These are phyloP conservation scores for Geosmithia flava DNA, from an alignment of 2,329 filamentous ascomycete genomes.

Conservation along the genomic window DNA sequence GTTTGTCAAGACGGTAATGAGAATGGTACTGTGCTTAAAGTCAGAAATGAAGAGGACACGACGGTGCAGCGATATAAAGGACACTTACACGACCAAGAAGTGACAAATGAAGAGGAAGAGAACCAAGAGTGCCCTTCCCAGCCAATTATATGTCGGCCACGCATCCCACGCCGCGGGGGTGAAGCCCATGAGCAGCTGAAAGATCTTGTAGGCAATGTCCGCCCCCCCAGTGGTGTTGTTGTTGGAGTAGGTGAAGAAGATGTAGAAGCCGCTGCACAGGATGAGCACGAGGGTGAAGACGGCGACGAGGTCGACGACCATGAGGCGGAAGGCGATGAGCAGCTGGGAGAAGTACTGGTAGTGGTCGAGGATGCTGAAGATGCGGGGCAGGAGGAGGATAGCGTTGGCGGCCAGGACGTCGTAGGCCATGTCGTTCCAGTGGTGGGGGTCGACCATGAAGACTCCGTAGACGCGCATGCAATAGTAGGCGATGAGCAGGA, in stretches of 20 bases:
- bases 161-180: constrained; percentile 91
- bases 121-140: constrained; percentile 65
- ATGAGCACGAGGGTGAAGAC: constrained; percentile 77
- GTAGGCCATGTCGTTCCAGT: constrained; percentile 75
- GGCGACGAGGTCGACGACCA: constrained; percentile 81
- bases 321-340: constrained; percentile 84
- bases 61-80: neutral
- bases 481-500: constrained; percentile 81
- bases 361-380: constrained; percentile 89
- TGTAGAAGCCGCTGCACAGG: constrained; percentile 86
- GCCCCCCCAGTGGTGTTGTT: constrained; percentile 50
- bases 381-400: constrained; percentile 75
- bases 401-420: constrained; percentile 90
- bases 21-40: constrained; percentile 49
- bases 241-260: constrained; percentile 78
- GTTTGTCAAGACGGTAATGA: constrained; percentile 92
- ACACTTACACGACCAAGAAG: constrained; percentile 67
- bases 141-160: constrained; percentile 61
- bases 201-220: constrained; percentile 78
- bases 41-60: neutral
- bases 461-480: constrained; percentile 81
- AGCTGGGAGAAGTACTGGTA: constrained; percentile 95
- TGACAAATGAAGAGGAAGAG: constrained; percentile 90
- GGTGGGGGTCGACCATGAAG: constrained; percentile 62
- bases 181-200: constrained; percentile 92